phyloP scores from a whole-genome alignment of 2,329 filamentous ascomycete genomes.

The Aspergillus tanneri region DNA sequence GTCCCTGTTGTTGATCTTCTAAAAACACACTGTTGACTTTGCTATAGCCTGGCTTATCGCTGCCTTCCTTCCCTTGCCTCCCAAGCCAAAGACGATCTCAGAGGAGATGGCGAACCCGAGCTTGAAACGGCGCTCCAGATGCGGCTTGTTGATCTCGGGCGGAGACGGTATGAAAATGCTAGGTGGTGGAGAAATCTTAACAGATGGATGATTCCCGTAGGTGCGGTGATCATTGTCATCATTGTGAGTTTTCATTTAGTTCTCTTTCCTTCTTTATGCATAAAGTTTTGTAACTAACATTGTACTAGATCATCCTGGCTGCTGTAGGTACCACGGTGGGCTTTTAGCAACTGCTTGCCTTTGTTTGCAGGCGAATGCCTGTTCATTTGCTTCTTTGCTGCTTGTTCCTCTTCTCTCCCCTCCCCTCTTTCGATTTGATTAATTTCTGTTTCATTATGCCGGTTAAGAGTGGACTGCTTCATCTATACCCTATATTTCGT shows the following conservation, averaged over 20 bases:
- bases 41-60: conserved; percentile 73
- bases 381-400: no score
- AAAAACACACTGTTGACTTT: neutral
- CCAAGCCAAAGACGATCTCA: conserved; percentile 50
- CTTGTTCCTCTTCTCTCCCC: neutral
- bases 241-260: conserved; percentile 47
- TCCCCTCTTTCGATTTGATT: conserved; percentile 12
- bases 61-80: conserved; percentile 69
- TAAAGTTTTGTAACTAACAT: conserved; percentile 8
- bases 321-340: conserved; percentile 36
- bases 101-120: conserved; percentile 49
- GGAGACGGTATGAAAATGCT: conserved; percentile 58
- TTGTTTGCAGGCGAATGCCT: neutral
- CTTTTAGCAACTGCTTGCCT: no score
- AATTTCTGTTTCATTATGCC: conserved; percentile 8
- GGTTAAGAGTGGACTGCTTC: conserved; percentile 11
- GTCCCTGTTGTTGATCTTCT: neutral
- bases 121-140: conserved; percentile 47
- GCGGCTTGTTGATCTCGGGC: conserved; percentile 46
- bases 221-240: conserved; percentile 54
- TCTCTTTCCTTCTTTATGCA: neutral
- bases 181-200: conserved; percentile 65
- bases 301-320: conserved; percentile 28
- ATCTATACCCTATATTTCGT: conserved; percentile 3
- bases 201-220: conserved; percentile 59